Evolutionary conservation across 345 rosid species (phyloP).

Genomic region (Arabidopsis suecica): DNA sequence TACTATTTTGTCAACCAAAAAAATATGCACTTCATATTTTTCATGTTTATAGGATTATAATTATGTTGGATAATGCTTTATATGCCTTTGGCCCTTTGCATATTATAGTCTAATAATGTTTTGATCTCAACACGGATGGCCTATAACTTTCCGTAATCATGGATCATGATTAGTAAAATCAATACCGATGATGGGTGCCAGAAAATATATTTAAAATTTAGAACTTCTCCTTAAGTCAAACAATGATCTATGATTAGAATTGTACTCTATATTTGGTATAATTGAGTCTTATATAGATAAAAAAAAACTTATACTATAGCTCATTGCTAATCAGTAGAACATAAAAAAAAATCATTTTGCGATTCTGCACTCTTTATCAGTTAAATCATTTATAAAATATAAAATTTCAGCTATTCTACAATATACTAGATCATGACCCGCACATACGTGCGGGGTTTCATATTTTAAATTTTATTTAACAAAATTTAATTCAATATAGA

Average conservation of each 20-base stretch:
- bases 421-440: too few relatives aligned
- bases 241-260: constrained; percentile 6
- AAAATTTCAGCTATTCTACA: too few relatives aligned
- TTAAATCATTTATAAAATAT: too few relatives aligned
- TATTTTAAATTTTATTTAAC: too few relatives aligned
- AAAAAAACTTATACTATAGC: neutral
- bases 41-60: neutral
- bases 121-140: constrained; percentile 2
- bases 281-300: neutral
- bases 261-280: constrained; percentile 7
- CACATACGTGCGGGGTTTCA: too few relatives aligned
- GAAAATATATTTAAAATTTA: neutral
- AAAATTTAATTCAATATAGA: too few relatives aligned
- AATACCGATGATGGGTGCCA: neutral
- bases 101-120: neutral
- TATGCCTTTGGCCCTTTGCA: neutral
- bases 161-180: neutral
- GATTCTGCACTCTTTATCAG: neutral
- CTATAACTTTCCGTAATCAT: neutral
- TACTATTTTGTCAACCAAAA: neutral
- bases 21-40: neutral
- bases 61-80: neutral
- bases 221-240: constrained; percentile 28
- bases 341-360: neutral
- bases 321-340: neutral